Conservation (phyloP, 2,329 filamentous ascomycete genomes). For the Penicillium decumbens region DNA sequence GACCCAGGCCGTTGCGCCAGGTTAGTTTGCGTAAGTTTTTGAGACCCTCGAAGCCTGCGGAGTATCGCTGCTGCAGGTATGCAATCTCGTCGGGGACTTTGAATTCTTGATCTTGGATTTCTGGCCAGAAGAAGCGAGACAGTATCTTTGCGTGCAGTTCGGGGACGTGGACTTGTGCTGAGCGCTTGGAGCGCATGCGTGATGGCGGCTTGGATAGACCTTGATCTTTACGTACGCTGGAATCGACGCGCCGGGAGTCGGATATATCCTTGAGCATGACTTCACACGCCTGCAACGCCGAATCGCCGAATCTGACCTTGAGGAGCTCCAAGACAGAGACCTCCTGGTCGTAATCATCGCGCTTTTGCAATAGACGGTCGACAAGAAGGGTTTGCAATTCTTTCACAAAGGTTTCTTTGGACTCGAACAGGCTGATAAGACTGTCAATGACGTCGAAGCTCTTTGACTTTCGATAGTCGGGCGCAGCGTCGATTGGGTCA, state of each 20-base stretch:
- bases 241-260: constrained; percentile 72
- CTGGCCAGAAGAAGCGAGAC: constrained; percentile 90
- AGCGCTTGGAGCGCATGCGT: constrained; percentile 29
- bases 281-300: constrained; percentile 82
- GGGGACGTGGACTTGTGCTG: constrained; percentile 26
- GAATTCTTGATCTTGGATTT: constrained; percentile 56
- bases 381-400: constrained; percentile 88
- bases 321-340: constrained; percentile 78
- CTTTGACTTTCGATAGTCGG: constrained; percentile 84
- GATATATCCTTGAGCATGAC: constrained; percentile 95
- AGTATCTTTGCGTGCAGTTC: constrained; percentile 76
- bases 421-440: constrained; percentile 79
- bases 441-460: constrained; percentile 89
- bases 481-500: constrained; percentile 85
- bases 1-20: constrained; percentile 79
- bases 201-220: constrained; percentile 28
- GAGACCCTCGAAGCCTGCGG: constrained; percentile 68
- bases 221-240: constrained; percentile 56
- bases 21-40: constrained; percentile 81
- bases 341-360: constrained; percentile 70
- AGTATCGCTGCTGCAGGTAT: constrained; percentile 65
- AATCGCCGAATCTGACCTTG: constrained; percentile 82
- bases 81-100: constrained; percentile 43
- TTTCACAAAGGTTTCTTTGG: constrained; percentile 86
- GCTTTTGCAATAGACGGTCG: constrained; percentile 66